Evolutionary conservation across 2,329 filamentous ascomycete genomes (phyloP), one percentile per base, ranked within the genome.

Genomic region (Malbranchea zuffiana): DNA sequence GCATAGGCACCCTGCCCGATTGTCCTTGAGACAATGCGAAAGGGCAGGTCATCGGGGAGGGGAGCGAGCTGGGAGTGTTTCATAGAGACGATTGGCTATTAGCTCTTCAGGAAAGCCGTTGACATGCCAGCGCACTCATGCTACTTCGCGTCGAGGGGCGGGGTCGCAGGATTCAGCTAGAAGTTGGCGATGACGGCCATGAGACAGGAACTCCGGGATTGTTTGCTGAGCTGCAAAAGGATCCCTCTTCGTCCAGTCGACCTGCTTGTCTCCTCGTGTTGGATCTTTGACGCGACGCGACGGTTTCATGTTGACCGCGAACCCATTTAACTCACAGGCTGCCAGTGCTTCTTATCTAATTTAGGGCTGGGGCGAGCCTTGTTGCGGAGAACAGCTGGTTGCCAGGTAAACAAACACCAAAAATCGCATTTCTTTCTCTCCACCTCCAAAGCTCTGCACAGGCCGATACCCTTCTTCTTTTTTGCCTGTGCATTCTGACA

Each of bases 1-100:
- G 90, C 90, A 71, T 98, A 98, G 50, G 90, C 90, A 50, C 90
- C 90, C 57, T 85, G 81, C 39, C 90, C 90, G 51, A 98, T 94
- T 10, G 90, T 98, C 60, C 90, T 90, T 43, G 90, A 96, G 52
- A 98, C 74, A 54, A 98, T 80, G 47, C 88, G 78, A 61, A 98
- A 98, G 35, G 90, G 90, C 33, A 98, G 71, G 53, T 94, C 77
- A 44, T 51, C 54, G 16, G 90, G 90, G 34, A 96, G 68, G 47
- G 88, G 86, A 54, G 86, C 86, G 49, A 87, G 66, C 65, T 98
- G 90, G 48, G 86, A 93, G 72, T 93, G 71, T 53, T 68, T 69
- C 67, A 76, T 74, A 17, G 32, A 21, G 32, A n/a, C n/a, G n/a
- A n/a, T n/a, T n/a, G n/a, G 27, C 32, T 16, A 25, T 17, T 21